Conservation (phyloP, 1,284 basidiomycete genomes). For the Erythrobasidium hasegawianum region DNA sequence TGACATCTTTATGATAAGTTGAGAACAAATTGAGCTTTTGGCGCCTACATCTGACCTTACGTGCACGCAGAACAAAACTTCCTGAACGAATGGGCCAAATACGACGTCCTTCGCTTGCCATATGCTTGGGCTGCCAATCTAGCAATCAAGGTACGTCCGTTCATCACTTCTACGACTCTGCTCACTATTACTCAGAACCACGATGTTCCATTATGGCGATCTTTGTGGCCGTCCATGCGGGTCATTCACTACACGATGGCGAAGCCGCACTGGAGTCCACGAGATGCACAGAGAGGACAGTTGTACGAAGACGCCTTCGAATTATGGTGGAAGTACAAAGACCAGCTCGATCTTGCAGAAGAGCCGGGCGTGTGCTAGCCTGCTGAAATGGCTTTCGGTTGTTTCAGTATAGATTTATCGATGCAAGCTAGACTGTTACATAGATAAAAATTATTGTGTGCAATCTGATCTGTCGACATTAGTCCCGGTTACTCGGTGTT, state of each 20-base stretch:
- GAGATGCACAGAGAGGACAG: slow-evolving; percentile 6
- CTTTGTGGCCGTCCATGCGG: slow-evolving; percentile 13
- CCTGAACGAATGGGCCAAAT: slow-evolving; percentile 13
- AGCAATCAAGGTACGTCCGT: slow-evolving; percentile 5
- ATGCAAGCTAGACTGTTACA: too few species aligned
- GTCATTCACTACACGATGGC: slow-evolving; percentile 22
- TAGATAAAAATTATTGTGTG: too few species aligned
- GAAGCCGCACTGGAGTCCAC: slow-evolving; percentile 27
- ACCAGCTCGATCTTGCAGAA: slow-evolving; percentile 3
- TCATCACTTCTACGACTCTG: too few species aligned
- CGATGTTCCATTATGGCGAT: slow-evolving; percentile 1
- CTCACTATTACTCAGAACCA: not conserved
- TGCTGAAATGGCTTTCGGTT: too few species aligned
- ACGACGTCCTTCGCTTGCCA: slow-evolving; percentile 16
- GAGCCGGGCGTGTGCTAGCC: too few species aligned
- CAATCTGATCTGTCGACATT: too few species aligned
- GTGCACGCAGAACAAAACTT: slow-evolving; percentile 20
- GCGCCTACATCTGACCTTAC: not conserved
- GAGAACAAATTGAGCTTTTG: not conserved
- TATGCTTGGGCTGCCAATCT: slow-evolving; percentile 16
- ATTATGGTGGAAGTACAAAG: slow-evolving; percentile 14
- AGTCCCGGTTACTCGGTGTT: too few species aligned
- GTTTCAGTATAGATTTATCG: too few species aligned
- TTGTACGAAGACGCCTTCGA: slow-evolving; percentile 23
- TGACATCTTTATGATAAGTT: slow-evolving; percentile 8